Evolutionary conservation across 192 early-diverging fungal species (phyloP), one percentile per base, ranked within the genome.

Genomic region (Umbelopsis sp.): DNA sequence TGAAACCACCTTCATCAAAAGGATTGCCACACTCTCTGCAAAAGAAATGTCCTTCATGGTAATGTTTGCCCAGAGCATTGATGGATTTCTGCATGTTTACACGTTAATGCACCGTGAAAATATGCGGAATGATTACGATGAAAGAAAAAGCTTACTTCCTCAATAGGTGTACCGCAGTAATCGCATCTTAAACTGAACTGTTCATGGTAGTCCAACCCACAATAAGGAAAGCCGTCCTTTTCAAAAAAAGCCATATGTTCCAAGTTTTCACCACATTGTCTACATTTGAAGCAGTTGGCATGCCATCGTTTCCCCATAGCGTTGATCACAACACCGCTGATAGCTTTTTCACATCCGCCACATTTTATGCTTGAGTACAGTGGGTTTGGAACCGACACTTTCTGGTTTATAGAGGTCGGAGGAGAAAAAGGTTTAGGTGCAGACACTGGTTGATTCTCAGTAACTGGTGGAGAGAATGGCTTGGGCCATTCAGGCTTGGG

Each of bases 241-340:
- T 88, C 84, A 65, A 83, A 83, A 61, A 83, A 88, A 18, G 77
- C 79, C 11, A 84, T 72, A 53, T 84, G 75, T 35, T 86, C 86
- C 58, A 88, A 45, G 33, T 76, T 68, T 10, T 65, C 64, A 44
- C 71, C 49, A 49, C 86, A 88, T 12, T 81, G 18, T 41, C 49
- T 70, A 58, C 86, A 88, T 1, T 74, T 74, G 68, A 88, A 88
- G 58, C 82, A 82, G 18, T 78, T 74, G 18, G 84, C 71, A 66
- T 88, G 86, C 86, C 86, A 88, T 44, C 76, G 72, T 33, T 84
- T 83, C n/a, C 78, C 79, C 76, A 84, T 76, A 3, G 86, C 84
- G 25, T 77, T 74, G 18, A 87, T 82, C 41, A 80, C 74, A 37
- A 69, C 76, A 0, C 83, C 85, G 10, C 69, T 51, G 35, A 85